Base-by-base conservation (phyloP, 2,329 filamentous ascomycete species). In the Colletotrichum falcatum region DNA sequence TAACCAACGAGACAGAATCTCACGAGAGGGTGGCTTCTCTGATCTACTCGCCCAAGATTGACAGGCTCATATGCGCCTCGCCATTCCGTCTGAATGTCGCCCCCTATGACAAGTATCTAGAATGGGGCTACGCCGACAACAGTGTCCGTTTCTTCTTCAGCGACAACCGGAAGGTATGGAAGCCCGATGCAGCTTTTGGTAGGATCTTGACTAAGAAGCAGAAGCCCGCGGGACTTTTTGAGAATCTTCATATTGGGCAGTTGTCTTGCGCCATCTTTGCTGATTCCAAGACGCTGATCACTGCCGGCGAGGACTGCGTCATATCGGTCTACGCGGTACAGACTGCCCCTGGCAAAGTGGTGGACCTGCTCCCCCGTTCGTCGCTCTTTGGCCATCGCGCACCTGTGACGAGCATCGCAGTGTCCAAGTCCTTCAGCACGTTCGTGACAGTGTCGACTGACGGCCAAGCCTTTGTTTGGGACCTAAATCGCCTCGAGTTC, bases 51-150 rank as follows among this genome's bases (percentile, higher is more conserved):
- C 83, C 90, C 11, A 96, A 94, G 75, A 86, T 94, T 11, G 95
- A 98, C 77, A 91, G 93, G 18, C 84, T 98, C 5, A 85, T 98
- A 4, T 97, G 92, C 76, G 92, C 94, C 4, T 92, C 93, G 20
- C 90, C 94, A 0, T 94, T 97, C 80, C 89, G 94, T 26, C 86
- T 98, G 51, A 96, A 98, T 76, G 90, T 98, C 16, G 92, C 95
- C 0, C 95, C 95, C 0, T 97, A 94, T 77, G 95, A 98, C 81
- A 94, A 94, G 75, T 97, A 94, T 76, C 88, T 98, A 74, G 94
- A 98, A 82, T 98, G 95, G 95, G 95, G 95, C 1, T 98, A 97
- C 76, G 92, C 94, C 0, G 96, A 99, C 79, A 94, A 93, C 75
- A 97, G 94, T 74, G 88, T 99, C 35, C 92, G 96, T 5, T 98